phyloP scores from a whole-genome alignment of 2,329 filamentous ascomycete species.

The Aaosphaeria arxii region DNA sequence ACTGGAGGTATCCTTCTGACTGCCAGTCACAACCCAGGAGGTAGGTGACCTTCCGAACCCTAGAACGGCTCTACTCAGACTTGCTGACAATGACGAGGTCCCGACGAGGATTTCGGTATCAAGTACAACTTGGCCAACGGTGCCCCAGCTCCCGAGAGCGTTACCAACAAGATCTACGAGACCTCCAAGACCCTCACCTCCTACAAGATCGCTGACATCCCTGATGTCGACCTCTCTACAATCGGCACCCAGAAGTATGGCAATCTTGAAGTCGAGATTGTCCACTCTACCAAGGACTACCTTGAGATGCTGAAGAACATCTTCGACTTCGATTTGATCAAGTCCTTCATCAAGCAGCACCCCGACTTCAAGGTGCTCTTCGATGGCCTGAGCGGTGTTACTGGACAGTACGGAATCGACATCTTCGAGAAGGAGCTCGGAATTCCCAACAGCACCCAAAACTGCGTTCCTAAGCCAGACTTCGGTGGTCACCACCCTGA shows the following conservation, averaged over 20 bases:
- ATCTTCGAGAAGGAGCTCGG: conserved; percentile 96
- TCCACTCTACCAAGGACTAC: conserved; percentile 92
- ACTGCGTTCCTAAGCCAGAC: conserved; percentile 88
- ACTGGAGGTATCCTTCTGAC: conserved; percentile 96
- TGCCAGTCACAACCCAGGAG: conserved; percentile 96
- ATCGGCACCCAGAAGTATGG: conserved; percentile 85
- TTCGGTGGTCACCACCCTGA: conserved; percentile 98
- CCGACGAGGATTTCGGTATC: conserved; percentile 95
- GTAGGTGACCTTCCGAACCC: conserved; percentile 51
- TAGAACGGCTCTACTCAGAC: not conserved
- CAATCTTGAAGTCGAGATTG: conserved; percentile 85
- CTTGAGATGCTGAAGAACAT: conserved; percentile 95
- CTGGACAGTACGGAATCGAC: conserved; percentile 88
- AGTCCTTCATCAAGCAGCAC: conserved; percentile 83
- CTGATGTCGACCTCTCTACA: conserved; percentile 77
- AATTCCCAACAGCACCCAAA: conserved; percentile 77
- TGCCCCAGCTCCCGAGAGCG: conserved; percentile 88
- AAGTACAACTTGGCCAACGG: conserved; percentile 99
- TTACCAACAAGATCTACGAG: conserved; percentile 95
- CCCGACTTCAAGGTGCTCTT: conserved; percentile 96
- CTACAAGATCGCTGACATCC: conserved; percentile 88
- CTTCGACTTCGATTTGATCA: conserved; percentile 96
- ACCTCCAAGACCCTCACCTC: conserved; percentile 83
- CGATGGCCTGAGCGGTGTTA: conserved; percentile 91
- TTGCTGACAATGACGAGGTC: conserved; percentile 55